These are phyloP conservation scores for Aspergillus neoniger DNA, from an alignment of 2,329 filamentous ascomycete genomes.

Conservation along the genomic window DNA sequence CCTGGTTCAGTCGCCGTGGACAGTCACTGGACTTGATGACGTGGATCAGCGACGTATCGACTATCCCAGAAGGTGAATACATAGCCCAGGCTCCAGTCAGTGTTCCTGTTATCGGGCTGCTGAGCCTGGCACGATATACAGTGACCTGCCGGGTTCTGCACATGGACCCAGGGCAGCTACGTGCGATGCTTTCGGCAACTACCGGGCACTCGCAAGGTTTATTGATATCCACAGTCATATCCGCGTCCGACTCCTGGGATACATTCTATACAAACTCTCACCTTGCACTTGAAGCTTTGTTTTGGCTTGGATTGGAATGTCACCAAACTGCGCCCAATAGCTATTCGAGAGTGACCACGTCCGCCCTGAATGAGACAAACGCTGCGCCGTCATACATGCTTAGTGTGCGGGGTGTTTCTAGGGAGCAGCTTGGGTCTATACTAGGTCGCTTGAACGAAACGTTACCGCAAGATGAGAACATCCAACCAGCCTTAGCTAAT, in stretches of 20 bases:
- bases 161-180: slow-evolving; percentile 34
- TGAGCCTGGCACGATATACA: slow-evolving; percentile 35
- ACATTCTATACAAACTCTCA: slow-evolving; percentile 31
- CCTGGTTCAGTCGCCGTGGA: slow-evolving; percentile 11
- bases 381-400: slow-evolving; percentile 20
- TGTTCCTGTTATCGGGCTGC: slow-evolving; percentile 42
- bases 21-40: slow-evolving; percentile 12
- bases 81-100: slow-evolving; percentile 41
- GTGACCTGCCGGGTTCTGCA: slow-evolving; percentile 32
- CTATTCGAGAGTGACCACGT: neutral
- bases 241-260: slow-evolving; percentile 37
- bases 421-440: neutral
- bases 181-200: slow-evolving; percentile 23
- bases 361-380: neutral
- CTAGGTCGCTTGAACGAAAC: slow-evolving; percentile 11
- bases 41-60: slow-evolving; percentile 28
- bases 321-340: slow-evolving; percentile 17
- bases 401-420: slow-evolving; percentile 15
- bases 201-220: slow-evolving; percentile 46
- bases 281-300: slow-evolving; percentile 33
- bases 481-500: slow-evolving; percentile 19
- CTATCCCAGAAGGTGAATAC: slow-evolving; percentile 33
- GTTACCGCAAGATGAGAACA: neutral
- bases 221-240: slow-evolving; percentile 38
- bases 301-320: slow-evolving; percentile 21